Evolutionary conservation across 2,329 filamentous ascomycete genomes (phyloP).

Genomic region (Bipolaris oryzae): DNA sequence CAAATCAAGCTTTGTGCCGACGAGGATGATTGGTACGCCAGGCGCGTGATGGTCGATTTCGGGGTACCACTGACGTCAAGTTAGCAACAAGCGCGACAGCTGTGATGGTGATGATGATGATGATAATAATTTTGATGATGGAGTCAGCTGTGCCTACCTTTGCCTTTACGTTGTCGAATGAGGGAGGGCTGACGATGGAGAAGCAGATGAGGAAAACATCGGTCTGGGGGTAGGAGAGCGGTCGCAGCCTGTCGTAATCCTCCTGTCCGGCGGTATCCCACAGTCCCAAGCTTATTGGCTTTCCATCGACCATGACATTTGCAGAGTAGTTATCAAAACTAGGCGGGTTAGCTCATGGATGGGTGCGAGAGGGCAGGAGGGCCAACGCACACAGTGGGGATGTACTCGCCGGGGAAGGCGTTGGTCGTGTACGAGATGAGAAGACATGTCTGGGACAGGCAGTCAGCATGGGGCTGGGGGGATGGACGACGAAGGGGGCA

Average conservation of each 20-base stretch:
- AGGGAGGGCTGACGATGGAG: constrained; percentile 95
- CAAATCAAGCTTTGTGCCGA: constrained; percentile 95
- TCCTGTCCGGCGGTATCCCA: constrained; percentile 99
- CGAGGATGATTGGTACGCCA: constrained; percentile 92
- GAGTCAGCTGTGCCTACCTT: constrained; percentile 68
- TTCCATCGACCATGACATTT: constrained; percentile 98
- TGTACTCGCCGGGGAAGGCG: constrained; percentile 99
- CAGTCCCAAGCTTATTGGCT: constrained; percentile 92
- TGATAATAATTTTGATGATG: constrained; percentile 25
- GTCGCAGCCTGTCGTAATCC: constrained; percentile 94
- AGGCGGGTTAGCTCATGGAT: constrained; percentile 32
- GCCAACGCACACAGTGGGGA: constrained; percentile 84
- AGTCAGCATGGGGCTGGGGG: constrained; percentile 33
- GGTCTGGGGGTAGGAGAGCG: constrained; percentile 96
- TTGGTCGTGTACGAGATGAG: constrained; percentile 99
- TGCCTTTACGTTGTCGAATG: constrained; percentile 98
- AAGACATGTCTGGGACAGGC: constrained; percentile 78
- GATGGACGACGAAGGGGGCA: constrained; percentile 23
- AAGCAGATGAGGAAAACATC: constrained; percentile 99
- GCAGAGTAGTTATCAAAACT: constrained; percentile 99
- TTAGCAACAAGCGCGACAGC: constrained; percentile 21
- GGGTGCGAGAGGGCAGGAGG: constrained; percentile 3
- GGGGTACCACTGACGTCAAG: constrained; percentile 77
- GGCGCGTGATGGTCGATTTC: constrained; percentile 98
- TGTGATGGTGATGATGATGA: background rate